These are phyloP conservation scores for Farysia itapuensis DNA, from an alignment of 1,284 basidiomycete species.

Conservation along the genomic window DNA sequence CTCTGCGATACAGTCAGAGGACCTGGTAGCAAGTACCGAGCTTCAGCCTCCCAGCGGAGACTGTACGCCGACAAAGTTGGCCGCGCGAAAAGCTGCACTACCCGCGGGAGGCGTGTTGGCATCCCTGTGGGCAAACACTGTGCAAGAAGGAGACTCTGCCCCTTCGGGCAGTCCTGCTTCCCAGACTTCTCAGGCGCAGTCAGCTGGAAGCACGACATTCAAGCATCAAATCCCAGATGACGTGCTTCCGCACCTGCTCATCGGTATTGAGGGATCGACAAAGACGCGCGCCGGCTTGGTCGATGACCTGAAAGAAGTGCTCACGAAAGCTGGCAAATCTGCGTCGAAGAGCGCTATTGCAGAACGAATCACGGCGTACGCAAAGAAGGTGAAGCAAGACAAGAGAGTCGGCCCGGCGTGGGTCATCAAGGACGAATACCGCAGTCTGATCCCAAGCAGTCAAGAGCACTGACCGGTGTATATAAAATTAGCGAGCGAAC, in stretches of 20 bases:
- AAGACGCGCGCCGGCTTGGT: slow-evolving; percentile 44
- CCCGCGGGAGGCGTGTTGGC: neutral
- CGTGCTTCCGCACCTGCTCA: slow-evolving; percentile 35
- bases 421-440: slow-evolving; percentile 40
- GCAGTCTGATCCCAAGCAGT: neutral
- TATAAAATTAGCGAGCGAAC: too few relatives aligned
- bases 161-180: neutral
- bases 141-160: neutral
- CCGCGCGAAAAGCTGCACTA: neutral
- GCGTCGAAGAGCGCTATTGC: slow-evolving; percentile 49
- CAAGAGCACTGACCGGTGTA: too few relatives aligned
- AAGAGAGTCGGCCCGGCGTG: slow-evolving; percentile 38
- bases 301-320: slow-evolving; percentile 46
- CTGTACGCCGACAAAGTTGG: neutral
- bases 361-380: slow-evolving; percentile 33
- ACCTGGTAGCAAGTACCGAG: slow-evolving; percentile 6
- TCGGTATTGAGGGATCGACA: slow-evolving; percentile 39
- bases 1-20: slow-evolving; percentile 3
- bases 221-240: slow-evolving; percentile 27
- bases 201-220: slow-evolving; percentile 1
- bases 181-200: neutral
- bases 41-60: slow-evolving; percentile 7
- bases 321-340: slow-evolving; percentile 29
- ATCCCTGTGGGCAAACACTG: neutral
- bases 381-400: slow-evolving; percentile 37